phyloP scores from a whole-genome alignment of 2,329 filamentous ascomycete genomes.

The Aspergillus sclerotialis region DNA sequence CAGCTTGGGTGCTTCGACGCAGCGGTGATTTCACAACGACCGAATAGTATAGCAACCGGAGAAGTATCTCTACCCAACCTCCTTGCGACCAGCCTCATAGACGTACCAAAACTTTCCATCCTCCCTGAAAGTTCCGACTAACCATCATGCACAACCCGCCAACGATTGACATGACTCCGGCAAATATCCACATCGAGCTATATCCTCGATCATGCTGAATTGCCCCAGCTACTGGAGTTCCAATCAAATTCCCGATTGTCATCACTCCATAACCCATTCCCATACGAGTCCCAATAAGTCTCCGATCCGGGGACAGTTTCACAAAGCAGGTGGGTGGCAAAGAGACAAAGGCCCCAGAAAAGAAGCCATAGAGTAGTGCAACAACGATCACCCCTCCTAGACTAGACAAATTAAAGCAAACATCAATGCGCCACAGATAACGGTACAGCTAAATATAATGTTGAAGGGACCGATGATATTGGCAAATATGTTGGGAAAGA shows the following conservation, averaged over 20 bases:
- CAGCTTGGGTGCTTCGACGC: no score
- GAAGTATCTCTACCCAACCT: no score
- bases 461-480: constrained; percentile 47
- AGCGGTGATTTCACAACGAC: no score
- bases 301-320: background rate
- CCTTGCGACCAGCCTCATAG: no score
- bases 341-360: constrained; percentile 1
- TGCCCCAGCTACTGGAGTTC: background rate
- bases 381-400: background rate
- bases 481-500: constrained; percentile 44
- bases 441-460: constrained; percentile 18
- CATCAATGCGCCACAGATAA: constrained; percentile 22
- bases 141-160: constrained; percentile 2
- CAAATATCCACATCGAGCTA: constrained; percentile 3
- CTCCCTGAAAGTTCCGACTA: background rate
- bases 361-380: background rate
- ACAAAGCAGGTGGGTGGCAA: constrained; percentile 2
- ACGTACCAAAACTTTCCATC: background rate
- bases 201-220: constrained; percentile 1
- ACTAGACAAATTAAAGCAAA: constrained; percentile 7
- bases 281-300: constrained; percentile 2
- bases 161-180: background rate
- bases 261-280: constrained; percentile 3
- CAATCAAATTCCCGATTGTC: constrained; percentile 1
- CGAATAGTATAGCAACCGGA: no score